Evolutionary conservation across 2,329 filamentous ascomycete species (phyloP), one percentile per base, ranked within the genome.

Genomic region (Alternaria solani): DNA sequence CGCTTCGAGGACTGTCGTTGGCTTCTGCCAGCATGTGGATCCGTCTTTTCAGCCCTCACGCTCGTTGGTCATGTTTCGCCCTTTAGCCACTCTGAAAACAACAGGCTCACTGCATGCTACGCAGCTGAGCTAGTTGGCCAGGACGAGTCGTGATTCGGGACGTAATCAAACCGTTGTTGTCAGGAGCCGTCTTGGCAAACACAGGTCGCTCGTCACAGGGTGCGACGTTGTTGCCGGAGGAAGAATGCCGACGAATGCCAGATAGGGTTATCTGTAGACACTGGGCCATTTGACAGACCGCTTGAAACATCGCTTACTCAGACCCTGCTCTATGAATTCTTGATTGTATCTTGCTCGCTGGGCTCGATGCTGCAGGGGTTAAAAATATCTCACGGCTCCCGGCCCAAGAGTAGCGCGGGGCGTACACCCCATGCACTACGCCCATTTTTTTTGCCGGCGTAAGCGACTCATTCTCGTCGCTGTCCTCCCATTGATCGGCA

Each of bases 1-100:
- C 58, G 51, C 58, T 58, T 61, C 42, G 55, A 58, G 32, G 32
- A 51, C 46, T 26, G 54, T 51, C 39, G 59, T 55, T 25, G 59
- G 55, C 47, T 49, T 51, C 42, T 39, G 46, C 51, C 48, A 59
- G 25, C 34, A 51, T 41, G 51, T 61, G 55, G 58, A 55, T 48
- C 55, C 55, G 39, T 51, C 16, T 23, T 43, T 43, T 42, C 38
- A 49, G 48, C 44, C 47, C 36, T 60, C 55, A 49, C 56, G 51
- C 51, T 61, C 49, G 64, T 67, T 70, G 69, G 67, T 59, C 48
- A 65, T 68, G 62, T 68, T 68, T 66, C 55, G 58, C 41, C 52
- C 44, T 58, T 46, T 63, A 51, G 54, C 65, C 53, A 61, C 47
- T 47, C 65, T 62, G 51, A 59, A 51, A 57, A 43, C 56, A 60